Conservation (phyloP, 2,329 filamentous ascomycete species). For the Colletotrichum sojae region DNA sequence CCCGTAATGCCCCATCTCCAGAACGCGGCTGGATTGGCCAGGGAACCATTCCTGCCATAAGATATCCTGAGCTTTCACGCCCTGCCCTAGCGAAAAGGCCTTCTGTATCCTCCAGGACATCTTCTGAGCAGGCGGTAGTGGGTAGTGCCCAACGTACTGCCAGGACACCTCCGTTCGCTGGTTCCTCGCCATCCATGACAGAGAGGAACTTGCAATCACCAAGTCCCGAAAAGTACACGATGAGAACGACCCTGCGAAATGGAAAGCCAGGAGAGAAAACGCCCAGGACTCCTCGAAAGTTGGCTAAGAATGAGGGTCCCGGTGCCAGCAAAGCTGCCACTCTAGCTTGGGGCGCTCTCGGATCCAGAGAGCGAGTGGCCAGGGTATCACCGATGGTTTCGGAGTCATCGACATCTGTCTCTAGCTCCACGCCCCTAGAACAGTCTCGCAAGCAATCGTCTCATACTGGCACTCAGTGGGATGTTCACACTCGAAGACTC, state of each 20-base stretch:
- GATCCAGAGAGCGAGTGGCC: conserved; percentile 54
- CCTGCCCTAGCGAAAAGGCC: conserved; percentile 73
- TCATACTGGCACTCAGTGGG: conserved; percentile 63
- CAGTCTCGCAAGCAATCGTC: conserved; percentile 47
- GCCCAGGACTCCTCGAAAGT: conserved; percentile 55
- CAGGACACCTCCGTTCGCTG: conserved; percentile 44
- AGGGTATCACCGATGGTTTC: conserved; percentile 47
- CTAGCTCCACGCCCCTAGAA: conserved; percentile 49
- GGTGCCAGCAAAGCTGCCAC: conserved; percentile 76
- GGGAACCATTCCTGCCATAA: conserved; percentile 85
- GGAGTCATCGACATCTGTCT: conserved; percentile 41
- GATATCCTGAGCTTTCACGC: conserved; percentile 85
- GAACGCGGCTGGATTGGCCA: conserved; percentile 79
- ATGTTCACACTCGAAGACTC: conserved; percentile 68
- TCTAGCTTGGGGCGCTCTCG: conserved; percentile 70
- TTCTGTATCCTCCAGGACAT: conserved; percentile 67
- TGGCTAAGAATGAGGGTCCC: conserved; percentile 60
- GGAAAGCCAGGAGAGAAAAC: conserved; percentile 61
- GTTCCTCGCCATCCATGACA: conserved; percentile 46
- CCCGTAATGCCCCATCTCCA: conserved; percentile 19
- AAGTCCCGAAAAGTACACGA: conserved; percentile 73
- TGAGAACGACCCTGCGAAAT: conserved; percentile 73
- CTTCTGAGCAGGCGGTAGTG: conserved; percentile 62
- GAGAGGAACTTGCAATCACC: conserved; percentile 62
- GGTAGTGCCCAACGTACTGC: conserved; percentile 46